Base-by-base conservation (phyloP, 1,284 basidiomycete species). In the Heliocybe sulcata region DNA sequence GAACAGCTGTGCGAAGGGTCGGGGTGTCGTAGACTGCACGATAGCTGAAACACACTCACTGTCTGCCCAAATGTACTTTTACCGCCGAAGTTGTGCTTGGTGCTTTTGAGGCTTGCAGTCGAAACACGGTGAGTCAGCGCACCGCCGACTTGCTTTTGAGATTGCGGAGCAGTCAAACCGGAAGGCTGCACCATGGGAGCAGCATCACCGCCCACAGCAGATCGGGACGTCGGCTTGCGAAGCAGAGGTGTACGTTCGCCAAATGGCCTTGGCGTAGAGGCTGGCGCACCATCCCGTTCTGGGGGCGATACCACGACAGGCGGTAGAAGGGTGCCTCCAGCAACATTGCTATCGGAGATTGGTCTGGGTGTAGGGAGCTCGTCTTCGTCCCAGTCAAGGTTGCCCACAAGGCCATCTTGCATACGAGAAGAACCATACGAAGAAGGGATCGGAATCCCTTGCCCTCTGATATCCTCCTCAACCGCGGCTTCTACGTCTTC, bases 61-160 rank as follows among this genome's bases (percentile, higher is more conserved):
- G 90, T 93, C 67, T 94, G 91, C 25, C 88, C 87, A 65, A 87
- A 92, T 1, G 91, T 93, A 58, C 88, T 85, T 68, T 80, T 71
- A 47, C 90, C 81, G 12, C 47, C 47, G 25, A 49, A 69, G 51
- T 63, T 58, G 57, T 71, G 57, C 48, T 64, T 67, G 31, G 61
- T 58, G 53, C 60, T 68, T 42, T 64, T 45, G 6, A 49, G 27
- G 12, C 23, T 49, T n/a, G 6, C 47, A 49, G 23, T 23, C 6
- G 47, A 49, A 22, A 29, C 22, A n/a, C 47, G 47, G n/a, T 25
- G 47, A 3, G 47, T 16, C 22, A 49, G 12, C n/a, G 38, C 16
- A n/a, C 19, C 19, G 12, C 6, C 38, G n/a, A n/a, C 16, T 16
- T 6, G 16, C n/a, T 42, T 6, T 16, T n/a, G 38, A 49, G 47